Conservation (phyloP, 805 yeast genomes). For the Yarrowia divulgata region DNA sequence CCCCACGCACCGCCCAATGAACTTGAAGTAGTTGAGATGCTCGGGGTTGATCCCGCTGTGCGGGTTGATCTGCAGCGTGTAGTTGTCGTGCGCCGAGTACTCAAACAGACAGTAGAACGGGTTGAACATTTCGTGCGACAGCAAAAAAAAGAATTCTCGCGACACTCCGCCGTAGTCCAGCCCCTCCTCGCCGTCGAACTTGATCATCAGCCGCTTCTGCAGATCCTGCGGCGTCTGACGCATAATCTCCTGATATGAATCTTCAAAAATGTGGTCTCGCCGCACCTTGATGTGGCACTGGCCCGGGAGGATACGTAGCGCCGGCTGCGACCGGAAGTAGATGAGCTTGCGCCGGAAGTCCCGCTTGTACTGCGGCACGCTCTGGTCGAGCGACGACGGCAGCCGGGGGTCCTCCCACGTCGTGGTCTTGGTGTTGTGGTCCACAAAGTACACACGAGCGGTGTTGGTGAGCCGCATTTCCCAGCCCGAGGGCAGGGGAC, state of each 20-base stretch:
- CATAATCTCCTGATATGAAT: conserved; percentile 97
- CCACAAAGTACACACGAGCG: conserved; percentile 97
- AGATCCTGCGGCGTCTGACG: conserved; percentile 98
- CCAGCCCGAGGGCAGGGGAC: conserved; percentile 99
- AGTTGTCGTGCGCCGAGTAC: conserved; percentile 97
- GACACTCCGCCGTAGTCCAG: conserved; percentile 99
- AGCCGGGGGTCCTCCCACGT: conserved; percentile 99
- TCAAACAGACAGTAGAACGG: conserved; percentile 97
- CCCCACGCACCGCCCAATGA: conserved; percentile 98
- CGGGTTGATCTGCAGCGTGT: conserved; percentile 96
- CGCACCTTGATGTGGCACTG: conserved; percentile 98
- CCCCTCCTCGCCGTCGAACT: conserved; percentile 99
- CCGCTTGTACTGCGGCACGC: conserved; percentile 98
- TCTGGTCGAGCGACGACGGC: conserved; percentile 96
- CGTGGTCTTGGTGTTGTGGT: conserved; percentile 98
- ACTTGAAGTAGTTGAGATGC: conserved; percentile 96
- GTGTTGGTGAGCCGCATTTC: conserved; percentile 99
- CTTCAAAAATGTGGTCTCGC: conserved; percentile 95
- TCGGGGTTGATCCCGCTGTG: conserved; percentile 97
- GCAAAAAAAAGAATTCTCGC: conserved; percentile 93
- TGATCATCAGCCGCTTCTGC: conserved; percentile 96
- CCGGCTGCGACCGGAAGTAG: conserved; percentile 98
- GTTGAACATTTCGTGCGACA: conserved; percentile 98
- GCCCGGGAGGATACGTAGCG: conserved; percentile 94
- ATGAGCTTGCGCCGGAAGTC: conserved; percentile 97